phyloP scores from a whole-genome alignment of 306 rosid species.

The Betula pendula region DNA sequence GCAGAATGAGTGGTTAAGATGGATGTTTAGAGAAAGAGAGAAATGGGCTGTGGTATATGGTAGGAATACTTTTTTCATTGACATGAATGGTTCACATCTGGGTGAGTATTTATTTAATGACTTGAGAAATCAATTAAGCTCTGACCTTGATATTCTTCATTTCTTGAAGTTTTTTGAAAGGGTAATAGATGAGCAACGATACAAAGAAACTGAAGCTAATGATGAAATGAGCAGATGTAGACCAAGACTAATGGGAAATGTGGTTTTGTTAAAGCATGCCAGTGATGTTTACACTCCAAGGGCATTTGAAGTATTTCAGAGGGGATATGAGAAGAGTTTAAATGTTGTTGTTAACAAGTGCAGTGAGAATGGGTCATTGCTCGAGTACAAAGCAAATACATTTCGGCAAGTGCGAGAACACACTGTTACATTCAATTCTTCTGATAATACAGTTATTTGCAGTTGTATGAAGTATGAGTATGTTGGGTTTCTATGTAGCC shows the following conservation, averaged over 20 bases:
- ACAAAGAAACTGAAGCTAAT: conserved; percentile 61
- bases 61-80: conserved; percentile 52
- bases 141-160: conserved; percentile 46
- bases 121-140: conserved; percentile 37
- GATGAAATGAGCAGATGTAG: conserved; percentile 49
- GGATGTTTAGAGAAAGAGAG: conserved; percentile 68
- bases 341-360: conserved; percentile 54
- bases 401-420: conserved; percentile 51
- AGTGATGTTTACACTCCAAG: conserved; percentile 52
- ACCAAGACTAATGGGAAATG: conserved; percentile 62
- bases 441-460: conserved; percentile 50
- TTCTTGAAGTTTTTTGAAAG: conserved; percentile 57
- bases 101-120: conserved; percentile 51
- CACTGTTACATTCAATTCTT: conserved; percentile 45
- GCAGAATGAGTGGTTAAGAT: conserved; percentile 67
- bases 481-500: conserved; percentile 67
- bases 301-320: conserved; percentile 68
- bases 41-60: conserved; percentile 62
- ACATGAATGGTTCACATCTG: conserved; percentile 51
- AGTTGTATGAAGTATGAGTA: conserved; percentile 60
- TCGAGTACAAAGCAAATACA: conserved; percentile 49
- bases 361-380: conserved; percentile 40
- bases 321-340: conserved; percentile 56
- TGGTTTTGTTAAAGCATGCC: conserved; percentile 54
- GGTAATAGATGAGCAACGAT: conserved; percentile 50